Evolutionary conservation across 805 yeast species (phyloP).

Genomic region (Pichia ethanolica): DNA sequence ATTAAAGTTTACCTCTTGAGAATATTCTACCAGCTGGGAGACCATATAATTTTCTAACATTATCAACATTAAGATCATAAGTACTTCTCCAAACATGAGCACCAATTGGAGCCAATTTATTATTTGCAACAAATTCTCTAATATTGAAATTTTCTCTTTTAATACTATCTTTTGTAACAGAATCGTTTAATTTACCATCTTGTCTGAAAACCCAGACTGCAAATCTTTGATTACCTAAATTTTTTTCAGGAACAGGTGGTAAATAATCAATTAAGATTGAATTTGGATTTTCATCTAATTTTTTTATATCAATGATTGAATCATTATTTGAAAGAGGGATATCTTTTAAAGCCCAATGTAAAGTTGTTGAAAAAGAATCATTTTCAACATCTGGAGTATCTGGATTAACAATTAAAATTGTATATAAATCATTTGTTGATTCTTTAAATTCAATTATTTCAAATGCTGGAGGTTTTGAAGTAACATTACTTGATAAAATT

Average conservation of each 20-base stretch:
- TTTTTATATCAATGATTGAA: slow-evolving; percentile 44
- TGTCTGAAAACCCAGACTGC: slow-evolving; percentile 91
- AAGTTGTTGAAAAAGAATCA: slow-evolving; percentile 62
- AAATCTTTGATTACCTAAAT: slow-evolving; percentile 73
- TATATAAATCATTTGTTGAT: slow-evolving; percentile 49
- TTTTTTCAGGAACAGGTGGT: slow-evolving; percentile 88
- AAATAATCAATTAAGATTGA: slow-evolving; percentile 50
- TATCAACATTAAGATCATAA: slow-evolving; percentile 69
- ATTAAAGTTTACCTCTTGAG: slow-evolving; percentile 45
- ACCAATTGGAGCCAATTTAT: slow-evolving; percentile 70
- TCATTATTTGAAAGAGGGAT: slow-evolving; percentile 52
- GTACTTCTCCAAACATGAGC: slow-evolving; percentile 86
- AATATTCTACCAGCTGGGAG: slow-evolving; percentile 71
- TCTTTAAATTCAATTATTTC: slow-evolving; percentile 65
- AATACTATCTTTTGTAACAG: slow-evolving; percentile 12
- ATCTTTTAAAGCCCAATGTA: slow-evolving; percentile 74
- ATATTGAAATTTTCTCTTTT: slow-evolving; percentile 57
- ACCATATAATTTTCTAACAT: slow-evolving; percentile 65
- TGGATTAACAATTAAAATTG: slow-evolving; percentile 81
- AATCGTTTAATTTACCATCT: slow-evolving; percentile 19
- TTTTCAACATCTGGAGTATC: slow-evolving; percentile 73
- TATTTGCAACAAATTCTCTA: slow-evolving; percentile 50
- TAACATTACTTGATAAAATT: slow-evolving; percentile 63
- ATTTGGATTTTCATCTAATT: slow-evolving; percentile 29
- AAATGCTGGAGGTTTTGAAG: slow-evolving; percentile 69